A percentile compares a stretch with the other conserved stretches of the same genome.
These are phyloP conservation scores for Curvularia sp. DNA, from an alignment of 2,329 filamentous ascomycete species.

Conservation along the genomic window DNA sequence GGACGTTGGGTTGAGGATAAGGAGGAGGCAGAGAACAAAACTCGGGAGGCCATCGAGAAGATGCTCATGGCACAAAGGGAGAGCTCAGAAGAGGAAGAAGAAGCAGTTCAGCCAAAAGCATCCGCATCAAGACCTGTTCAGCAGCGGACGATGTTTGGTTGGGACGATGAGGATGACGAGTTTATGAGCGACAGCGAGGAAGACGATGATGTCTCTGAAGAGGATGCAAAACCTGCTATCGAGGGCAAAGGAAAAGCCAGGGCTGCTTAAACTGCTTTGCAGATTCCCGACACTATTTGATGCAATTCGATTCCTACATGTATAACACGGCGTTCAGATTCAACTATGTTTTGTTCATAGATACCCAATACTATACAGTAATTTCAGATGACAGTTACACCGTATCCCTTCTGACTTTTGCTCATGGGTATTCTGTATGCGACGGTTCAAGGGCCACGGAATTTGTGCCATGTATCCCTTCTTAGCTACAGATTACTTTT, in stretches of 20 bases:
- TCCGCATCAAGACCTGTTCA: constrained; percentile 43
- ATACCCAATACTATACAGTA: constrained; percentile 23
- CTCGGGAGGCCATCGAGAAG: constrained; percentile 73
- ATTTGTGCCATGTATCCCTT: not conserved
- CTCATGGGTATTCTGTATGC: not conserved
- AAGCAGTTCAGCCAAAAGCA: constrained; percentile 29
- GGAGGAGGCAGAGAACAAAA: constrained; percentile 86
- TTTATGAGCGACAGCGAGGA: constrained; percentile 57
- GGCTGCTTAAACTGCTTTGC: constrained; percentile 25
- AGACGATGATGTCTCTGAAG: constrained; percentile 51
- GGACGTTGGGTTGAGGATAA: constrained; percentile 96
- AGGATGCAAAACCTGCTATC: constrained; percentile 37
- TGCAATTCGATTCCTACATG: constrained; percentile 1
- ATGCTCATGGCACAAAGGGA: constrained; percentile 55
- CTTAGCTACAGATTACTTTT: not conserved
- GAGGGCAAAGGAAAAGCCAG: constrained; percentile 56
- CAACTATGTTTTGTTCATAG: constrained; percentile 7
- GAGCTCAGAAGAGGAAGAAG: constrained; percentile 47
- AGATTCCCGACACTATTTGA: not conserved
- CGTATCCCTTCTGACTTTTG: not conserved
- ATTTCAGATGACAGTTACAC: not conserved
- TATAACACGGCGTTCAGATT: constrained; percentile 14
- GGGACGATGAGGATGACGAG: constrained; percentile 73
- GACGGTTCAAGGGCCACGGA: not conserved
- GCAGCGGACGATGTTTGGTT: constrained; percentile 70